Percentiles rank a stretch among this genome's conserved stretches.
phyloP scores from a whole-genome alignment of 139 green algal species.

The Pleodorina starrii region DNA sequence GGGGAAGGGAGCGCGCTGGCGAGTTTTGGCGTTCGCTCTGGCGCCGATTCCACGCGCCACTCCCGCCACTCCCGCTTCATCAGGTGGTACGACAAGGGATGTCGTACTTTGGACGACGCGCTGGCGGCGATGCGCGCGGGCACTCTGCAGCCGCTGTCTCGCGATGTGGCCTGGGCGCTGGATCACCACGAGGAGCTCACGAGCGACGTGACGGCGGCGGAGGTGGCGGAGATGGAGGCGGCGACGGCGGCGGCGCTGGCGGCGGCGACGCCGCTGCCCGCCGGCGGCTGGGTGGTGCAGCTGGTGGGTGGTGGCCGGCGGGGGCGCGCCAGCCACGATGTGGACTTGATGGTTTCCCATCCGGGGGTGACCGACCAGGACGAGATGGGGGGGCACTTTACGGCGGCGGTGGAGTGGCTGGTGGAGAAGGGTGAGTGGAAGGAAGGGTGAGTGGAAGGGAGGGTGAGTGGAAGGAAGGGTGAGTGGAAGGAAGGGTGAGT shows the following conservation, averaged over 20 bases:
- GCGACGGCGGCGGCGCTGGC: background rate
- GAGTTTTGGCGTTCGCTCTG: too few species aligned
- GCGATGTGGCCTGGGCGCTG: constrained; percentile 12
- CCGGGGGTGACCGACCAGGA: background rate
- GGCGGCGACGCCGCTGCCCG: background rate
- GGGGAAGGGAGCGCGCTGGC: too few species aligned
- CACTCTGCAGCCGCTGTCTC: background rate
- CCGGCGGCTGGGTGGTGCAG: background rate
- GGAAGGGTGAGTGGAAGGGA: background rate
- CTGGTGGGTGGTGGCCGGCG: constrained; percentile 30
- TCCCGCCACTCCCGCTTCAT: too few species aligned
- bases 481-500: too few species aligned
- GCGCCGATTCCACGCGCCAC: too few species aligned
- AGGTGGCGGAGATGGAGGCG: constrained; percentile 10
- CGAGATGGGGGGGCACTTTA: background rate
- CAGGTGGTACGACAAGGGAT: constrained; percentile 41
- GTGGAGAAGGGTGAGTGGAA: background rate
- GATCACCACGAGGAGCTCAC: constrained; percentile 21
- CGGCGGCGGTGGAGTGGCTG: background rate
- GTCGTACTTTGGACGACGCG: background rate
- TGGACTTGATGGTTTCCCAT: constrained; percentile 31
- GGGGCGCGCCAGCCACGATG: background rate
- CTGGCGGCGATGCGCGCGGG: background rate
- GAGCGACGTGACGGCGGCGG: background rate
- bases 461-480: too few species aligned